These are phyloP conservation scores for Xylariaceae sp. DNA, from an alignment of 2,329 filamentous ascomycete genomes.

Conservation along the genomic window DNA sequence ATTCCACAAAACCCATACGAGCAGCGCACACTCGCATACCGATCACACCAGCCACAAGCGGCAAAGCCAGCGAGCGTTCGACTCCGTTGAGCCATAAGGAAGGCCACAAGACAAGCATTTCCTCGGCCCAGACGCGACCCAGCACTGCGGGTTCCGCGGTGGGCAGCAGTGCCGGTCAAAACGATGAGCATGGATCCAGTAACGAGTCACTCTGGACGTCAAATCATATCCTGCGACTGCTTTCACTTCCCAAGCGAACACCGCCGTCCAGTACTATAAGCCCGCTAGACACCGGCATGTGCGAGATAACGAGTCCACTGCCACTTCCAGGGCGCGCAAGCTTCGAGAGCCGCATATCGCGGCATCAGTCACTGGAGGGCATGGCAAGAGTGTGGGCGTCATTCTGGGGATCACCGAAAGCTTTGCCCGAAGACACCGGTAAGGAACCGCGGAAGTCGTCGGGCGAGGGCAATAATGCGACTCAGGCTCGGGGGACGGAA, in stretches of 20 bases:
- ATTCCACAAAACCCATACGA: neutral
- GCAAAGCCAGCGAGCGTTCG: too few relatives aligned
- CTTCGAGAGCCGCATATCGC: neutral
- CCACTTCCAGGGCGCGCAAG: neutral
- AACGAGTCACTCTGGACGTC: slow-evolving; percentile 6
- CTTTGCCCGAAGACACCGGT: neutral
- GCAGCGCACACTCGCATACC: too few relatives aligned
- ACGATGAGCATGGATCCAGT: slow-evolving; percentile 3
- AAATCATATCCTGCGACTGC: slow-evolving; percentile 10
- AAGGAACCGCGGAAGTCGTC: too few relatives aligned
- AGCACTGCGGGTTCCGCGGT: slow-evolving; percentile 1
- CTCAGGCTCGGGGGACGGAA: neutral
- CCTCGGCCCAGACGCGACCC: slow-evolving; percentile 6
- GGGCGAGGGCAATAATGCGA: neutral
- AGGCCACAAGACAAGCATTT: slow-evolving; percentile 4
- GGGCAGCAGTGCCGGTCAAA: neutral
- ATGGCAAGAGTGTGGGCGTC: slow-evolving; percentile 5
- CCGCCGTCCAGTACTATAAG: slow-evolving; percentile 8
- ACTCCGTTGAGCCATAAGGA: neutral
- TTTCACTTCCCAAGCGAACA: slow-evolving; percentile 4
- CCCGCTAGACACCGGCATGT: slow-evolving; percentile 4
- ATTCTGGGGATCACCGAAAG: slow-evolving; percentile 9
- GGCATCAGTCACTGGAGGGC: neutral
- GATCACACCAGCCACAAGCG: too few relatives aligned
- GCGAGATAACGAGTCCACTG: neutral